These are phyloP conservation scores for Aethionema arabicum DNA, from an alignment of 345 rosid species.

Conservation along the genomic window DNA sequence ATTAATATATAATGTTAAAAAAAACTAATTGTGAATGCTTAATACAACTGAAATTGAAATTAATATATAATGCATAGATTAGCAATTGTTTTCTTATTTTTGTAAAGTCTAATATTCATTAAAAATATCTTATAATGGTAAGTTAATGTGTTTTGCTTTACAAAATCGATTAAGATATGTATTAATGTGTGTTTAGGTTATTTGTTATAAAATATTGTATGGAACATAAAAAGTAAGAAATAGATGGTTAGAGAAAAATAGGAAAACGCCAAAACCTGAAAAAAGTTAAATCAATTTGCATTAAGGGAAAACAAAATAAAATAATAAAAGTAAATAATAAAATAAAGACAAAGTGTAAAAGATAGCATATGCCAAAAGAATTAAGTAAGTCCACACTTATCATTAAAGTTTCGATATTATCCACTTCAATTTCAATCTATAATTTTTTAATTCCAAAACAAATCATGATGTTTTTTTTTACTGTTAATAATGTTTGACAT, in stretches of 20 bases:
- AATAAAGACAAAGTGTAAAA: slow-evolving; percentile 29
- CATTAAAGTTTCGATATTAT: slow-evolving; percentile 41
- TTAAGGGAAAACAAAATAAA: neutral
- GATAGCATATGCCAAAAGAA: slow-evolving; percentile 37
- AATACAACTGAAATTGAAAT: neutral
- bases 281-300: slow-evolving; percentile 1
- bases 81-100: too few relatives aligned
- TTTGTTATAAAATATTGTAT: slow-evolving; percentile 7
- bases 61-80: too few relatives aligned
- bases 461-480: neutral
- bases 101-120: too few relatives aligned
- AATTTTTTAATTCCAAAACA: neutral
- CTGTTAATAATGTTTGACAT: too few relatives aligned
- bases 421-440: slow-evolving; percentile 25
- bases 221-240: neutral
- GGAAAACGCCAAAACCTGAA: slow-evolving; percentile 33
- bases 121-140: too few relatives aligned
- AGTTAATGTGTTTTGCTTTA: too few relatives aligned
- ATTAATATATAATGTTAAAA: neutral
- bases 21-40: neutral
- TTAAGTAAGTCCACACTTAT: slow-evolving; percentile 32
- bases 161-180: too few relatives aligned
- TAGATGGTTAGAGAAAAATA: slow-evolving; percentile 13
- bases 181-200: neutral
- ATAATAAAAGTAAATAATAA: slow-evolving; percentile 10